Conservation (phyloP, 257 asterid species). For the Penstemon barbatus region DNA sequence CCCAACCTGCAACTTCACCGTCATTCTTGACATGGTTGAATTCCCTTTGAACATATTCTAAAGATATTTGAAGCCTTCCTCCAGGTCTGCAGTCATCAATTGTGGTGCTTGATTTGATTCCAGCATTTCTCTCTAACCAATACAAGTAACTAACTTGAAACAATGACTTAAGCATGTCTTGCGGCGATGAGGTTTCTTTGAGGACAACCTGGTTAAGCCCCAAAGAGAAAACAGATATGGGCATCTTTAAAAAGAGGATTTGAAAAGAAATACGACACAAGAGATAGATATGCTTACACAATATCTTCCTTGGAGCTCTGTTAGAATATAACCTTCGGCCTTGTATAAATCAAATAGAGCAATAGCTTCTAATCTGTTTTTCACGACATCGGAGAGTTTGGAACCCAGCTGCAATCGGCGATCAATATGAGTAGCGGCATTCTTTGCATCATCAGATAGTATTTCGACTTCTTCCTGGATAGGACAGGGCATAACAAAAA, state of each 20-base stretch:
- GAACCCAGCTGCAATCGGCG: conserved; percentile 69
- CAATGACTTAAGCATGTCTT: conserved; percentile 87
- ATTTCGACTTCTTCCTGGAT: conserved; percentile 57
- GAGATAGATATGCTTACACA: conserved; percentile 53
- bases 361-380: conserved; percentile 65
- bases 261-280: conserved; percentile 12
- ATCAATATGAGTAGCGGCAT: conserved; percentile 77
- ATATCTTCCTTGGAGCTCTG: conserved; percentile 77
- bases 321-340: conserved; percentile 73
- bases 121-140: conserved; percentile 91
- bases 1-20: conserved; percentile 78
- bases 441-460: conserved; percentile 75
- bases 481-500: conserved; percentile 20
- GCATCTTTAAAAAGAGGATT: not conserved
- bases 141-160: conserved; percentile 82
- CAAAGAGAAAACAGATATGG: conserved; percentile 11
- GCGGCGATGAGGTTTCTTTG: conserved; percentile 74
- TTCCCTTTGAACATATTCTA: conserved; percentile 71
- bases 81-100: conserved; percentile 74
- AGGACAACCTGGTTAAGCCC: conserved; percentile 64
- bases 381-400: conserved; percentile 71
- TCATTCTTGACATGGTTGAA: conserved; percentile 73
- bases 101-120: conserved; percentile 54
- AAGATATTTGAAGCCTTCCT: conserved; percentile 76
- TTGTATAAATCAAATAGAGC: conserved; percentile 69